A percentile compares a stretch with the other conserved stretches of the same genome.
phyloP scores from a whole-genome alignment of 768 basidiomycete species.

The Tricholoma sp. region DNA sequence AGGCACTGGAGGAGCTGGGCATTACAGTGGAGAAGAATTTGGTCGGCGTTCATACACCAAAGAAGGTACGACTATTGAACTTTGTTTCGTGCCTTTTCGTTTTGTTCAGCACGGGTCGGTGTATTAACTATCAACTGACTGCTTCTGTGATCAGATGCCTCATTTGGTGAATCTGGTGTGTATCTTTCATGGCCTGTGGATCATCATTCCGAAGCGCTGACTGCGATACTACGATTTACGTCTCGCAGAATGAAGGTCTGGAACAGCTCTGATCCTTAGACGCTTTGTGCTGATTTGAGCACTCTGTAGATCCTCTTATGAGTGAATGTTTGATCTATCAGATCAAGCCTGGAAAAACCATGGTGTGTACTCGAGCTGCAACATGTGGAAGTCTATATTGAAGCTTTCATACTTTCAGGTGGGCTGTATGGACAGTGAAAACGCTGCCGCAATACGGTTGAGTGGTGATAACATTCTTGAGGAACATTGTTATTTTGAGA shows the following conservation, averaged over 20 bases:
- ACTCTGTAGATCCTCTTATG: conserved; percentile 80
- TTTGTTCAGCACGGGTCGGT: conserved; percentile 1
- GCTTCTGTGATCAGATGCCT: conserved; percentile 59
- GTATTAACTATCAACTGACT: conserved; percentile 2
- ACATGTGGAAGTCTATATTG: conserved; percentile 2
- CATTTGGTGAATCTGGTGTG: conserved; percentile 90
- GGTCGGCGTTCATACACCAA: conserved; percentile 97
- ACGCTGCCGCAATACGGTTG: conserved; percentile 81
- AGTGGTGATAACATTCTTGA: conserved; percentile 89
- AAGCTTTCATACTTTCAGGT: conserved; percentile 41
- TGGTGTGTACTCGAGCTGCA: conserved; percentile 35
- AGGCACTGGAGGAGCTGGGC: conserved; percentile 94
- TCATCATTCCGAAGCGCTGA: conserved; percentile 10
- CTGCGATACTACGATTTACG: conserved; percentile 5
- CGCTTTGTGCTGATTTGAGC: conserved; percentile 8
- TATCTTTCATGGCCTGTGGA: conserved; percentile 15
- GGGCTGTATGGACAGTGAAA: conserved; percentile 81
- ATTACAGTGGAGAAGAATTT: conserved; percentile 97
- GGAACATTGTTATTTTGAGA: conserved; percentile 92
- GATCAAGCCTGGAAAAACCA: conserved; percentile 78
- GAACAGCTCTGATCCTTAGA: conserved; percentile 9
- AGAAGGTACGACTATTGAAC: conserved; percentile 61
- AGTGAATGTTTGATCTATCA: conserved; percentile 94
- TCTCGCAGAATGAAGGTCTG: conserved; percentile 65
- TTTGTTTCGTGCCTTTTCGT: not conserved